These are phyloP conservation scores for Beauveria varroae DNA, from an alignment of 2,329 filamentous ascomycete species.

Conservation along the genomic window DNA sequence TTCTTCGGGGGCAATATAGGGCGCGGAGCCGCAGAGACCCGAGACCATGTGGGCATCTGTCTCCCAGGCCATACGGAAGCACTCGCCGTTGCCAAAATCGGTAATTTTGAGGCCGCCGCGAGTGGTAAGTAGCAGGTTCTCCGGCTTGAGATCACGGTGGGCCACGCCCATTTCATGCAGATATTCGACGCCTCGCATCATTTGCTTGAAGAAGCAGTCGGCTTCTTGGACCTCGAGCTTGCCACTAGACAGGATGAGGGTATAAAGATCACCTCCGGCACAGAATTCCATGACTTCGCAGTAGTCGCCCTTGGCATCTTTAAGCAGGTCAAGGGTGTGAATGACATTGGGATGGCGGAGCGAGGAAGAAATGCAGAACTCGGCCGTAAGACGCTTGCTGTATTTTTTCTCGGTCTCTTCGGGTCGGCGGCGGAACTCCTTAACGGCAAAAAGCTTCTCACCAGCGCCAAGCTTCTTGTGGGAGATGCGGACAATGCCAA, in stretches of 20 bases:
- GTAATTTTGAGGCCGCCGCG: conserved; percentile 94
- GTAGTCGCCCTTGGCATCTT: conserved; percentile 94
- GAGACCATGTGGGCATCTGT: conserved; percentile 97
- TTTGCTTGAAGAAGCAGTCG: conserved; percentile 97
- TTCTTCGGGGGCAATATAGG: conserved; percentile 96
- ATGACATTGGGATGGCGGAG: conserved; percentile 97
- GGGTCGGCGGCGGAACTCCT: conserved; percentile 90
- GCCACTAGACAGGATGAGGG: conserved; percentile 79
- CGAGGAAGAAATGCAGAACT: conserved; percentile 97
- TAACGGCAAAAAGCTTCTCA: conserved; percentile 94
- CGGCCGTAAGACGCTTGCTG: conserved; percentile 91
- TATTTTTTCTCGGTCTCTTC: conserved; percentile 97
- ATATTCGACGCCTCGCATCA: conserved; percentile 98
- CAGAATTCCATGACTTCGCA: conserved; percentile 99
- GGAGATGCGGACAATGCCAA: conserved; percentile 94
- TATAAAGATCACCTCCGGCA: conserved; percentile 92
- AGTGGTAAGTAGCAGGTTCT: conserved; percentile 89
- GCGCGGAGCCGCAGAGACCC: conserved; percentile 89
- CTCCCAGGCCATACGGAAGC: conserved; percentile 99
- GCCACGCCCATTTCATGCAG: conserved; percentile 99
- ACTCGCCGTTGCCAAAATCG: conserved; percentile 97
- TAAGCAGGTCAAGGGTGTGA: conserved; percentile 88
- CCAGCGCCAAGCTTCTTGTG: conserved; percentile 85
- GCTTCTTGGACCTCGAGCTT: conserved; percentile 90
- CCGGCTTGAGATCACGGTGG: conserved; percentile 92